phyloP scores from a whole-genome alignment of 2,329 filamentous ascomycete species.

The Fusarium vanettenii region DNA sequence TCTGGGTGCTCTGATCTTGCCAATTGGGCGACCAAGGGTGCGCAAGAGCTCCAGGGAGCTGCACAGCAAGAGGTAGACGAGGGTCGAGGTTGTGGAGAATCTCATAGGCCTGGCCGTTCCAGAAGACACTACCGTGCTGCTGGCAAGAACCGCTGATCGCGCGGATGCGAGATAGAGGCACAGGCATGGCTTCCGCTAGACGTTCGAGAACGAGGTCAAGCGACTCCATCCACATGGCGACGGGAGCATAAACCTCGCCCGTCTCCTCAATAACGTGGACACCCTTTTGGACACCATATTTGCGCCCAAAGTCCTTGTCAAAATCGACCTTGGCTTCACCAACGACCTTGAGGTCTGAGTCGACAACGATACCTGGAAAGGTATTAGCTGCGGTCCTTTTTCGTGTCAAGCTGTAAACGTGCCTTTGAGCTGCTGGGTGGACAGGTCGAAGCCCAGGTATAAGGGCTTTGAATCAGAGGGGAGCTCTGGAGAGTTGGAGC shows the following conservation, averaged over 20 bases:
- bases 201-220: constrained; percentile 85
- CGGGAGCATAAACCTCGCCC: constrained; percentile 91
- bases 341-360: constrained; percentile 82
- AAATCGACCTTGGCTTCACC: constrained; percentile 95
- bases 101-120: constrained; percentile 76
- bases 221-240: constrained; percentile 94
- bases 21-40: constrained; percentile 94
- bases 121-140: constrained; percentile 98
- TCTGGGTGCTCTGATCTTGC: constrained; percentile 96
- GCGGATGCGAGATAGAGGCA: constrained; percentile 77
- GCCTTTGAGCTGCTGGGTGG: constrained; percentile 97
- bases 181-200: constrained; percentile 71
- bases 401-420: constrained; percentile 16
- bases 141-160: constrained; percentile 93
- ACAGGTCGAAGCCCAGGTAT: constrained; percentile 94
- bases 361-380: constrained; percentile 79
- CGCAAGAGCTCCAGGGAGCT: constrained; percentile 79
- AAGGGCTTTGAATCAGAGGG: constrained; percentile 62
- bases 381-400: constrained; percentile 9
- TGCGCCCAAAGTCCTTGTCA: constrained; percentile 79
- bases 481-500: constrained; percentile 4
- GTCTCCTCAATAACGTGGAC: constrained; percentile 85
- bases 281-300: constrained; percentile 88
- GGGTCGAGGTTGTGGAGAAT: constrained; percentile 72
- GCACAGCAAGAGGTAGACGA: constrained; percentile 73